Conservation (phyloP, 2,329 filamentous ascomycete genomes). For the Phaeosphaeria sp. region DNA sequence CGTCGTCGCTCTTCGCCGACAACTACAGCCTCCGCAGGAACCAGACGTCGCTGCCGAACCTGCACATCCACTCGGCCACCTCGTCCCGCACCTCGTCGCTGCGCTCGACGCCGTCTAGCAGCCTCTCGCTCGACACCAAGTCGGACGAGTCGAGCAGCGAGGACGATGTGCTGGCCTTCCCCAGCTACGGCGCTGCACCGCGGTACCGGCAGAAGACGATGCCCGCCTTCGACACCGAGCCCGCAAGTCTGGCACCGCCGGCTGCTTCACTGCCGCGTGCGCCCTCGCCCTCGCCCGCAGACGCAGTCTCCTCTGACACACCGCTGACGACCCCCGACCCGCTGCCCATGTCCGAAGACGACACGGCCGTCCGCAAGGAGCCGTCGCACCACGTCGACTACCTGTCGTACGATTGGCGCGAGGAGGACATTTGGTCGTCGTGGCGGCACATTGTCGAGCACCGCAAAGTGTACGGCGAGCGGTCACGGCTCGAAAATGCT, state of each 20-base stretch:
- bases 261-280: conserved; percentile 50
- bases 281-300: conserved; percentile 60
- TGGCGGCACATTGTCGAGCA: conserved; percentile 92
- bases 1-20: conserved; percentile 54
- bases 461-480: conserved; percentile 79
- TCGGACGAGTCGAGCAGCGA: conserved; percentile 55
- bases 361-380: conserved; percentile 74
- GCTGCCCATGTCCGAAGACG: conserved; percentile 70
- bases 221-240: conserved; percentile 15
- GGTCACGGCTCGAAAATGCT: conserved; percentile 87
- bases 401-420: conserved; percentile 88
- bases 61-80: conserved; percentile 43
- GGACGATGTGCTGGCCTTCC: conserved; percentile 55
- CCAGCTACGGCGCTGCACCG: conserved; percentile 46
- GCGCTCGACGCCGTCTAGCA: conserved; percentile 69
- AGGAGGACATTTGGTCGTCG: conserved; percentile 97
- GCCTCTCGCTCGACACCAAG: conserved; percentile 66
- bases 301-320: conserved; percentile 50
- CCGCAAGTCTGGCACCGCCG: conserved; percentile 48
- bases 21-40: conserved; percentile 42
- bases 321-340: conserved; percentile 65
- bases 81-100: conserved; percentile 60
- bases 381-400: conserved; percentile 95
- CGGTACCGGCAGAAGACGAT: conserved; percentile 21
- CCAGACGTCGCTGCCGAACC: conserved; percentile 45